Conservation (phyloP, 2,329 filamentous ascomycete species). For the Nemania abortiva region DNA sequence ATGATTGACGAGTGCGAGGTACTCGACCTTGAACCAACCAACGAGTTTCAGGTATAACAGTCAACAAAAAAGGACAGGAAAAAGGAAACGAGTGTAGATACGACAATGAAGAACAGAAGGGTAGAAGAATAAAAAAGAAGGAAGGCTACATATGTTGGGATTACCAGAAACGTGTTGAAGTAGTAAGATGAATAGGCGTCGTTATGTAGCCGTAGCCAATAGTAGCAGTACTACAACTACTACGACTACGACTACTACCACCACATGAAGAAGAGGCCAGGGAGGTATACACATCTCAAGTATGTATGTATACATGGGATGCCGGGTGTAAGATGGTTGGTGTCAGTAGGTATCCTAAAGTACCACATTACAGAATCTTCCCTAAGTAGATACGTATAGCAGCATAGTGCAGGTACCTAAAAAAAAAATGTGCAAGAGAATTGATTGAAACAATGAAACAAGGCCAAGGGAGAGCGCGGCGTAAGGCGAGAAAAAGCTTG, state of each 20-base stretch:
- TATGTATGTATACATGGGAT: constrained; percentile 15
- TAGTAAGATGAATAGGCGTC: constrained; percentile 10
- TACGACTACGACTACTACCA: constrained; percentile 1
- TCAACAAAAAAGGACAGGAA: neutral
- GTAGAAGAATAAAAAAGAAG: neutral
- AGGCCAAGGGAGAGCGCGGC: constrained; percentile 30
- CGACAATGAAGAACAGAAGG: neutral
- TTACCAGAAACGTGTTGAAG: constrained; percentile 19
- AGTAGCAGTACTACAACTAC: too few relatives aligned
- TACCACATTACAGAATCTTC: constrained; percentile 14
- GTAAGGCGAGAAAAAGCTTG: constrained; percentile 35
- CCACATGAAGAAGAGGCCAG: constrained; percentile 2
- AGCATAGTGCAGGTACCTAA: constrained; percentile 1
- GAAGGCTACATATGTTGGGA: constrained; percentile 23
- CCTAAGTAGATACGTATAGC: neutral
- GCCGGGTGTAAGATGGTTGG: constrained; percentile 2
- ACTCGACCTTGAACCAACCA: neutral
- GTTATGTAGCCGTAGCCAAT: constrained; percentile 1
- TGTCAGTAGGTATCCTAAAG: neutral
- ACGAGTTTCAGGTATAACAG: constrained; percentile 5
- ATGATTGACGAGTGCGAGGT: constrained; percentile 2
- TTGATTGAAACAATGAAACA: constrained; percentile 36
- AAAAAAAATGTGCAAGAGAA: constrained; percentile 21
- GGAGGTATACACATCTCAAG: constrained; percentile 23
- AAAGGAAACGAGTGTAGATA: constrained; percentile 1